Conservation (phyloP, 306 rosid genomes). For the Fragaria iinumae region DNA sequence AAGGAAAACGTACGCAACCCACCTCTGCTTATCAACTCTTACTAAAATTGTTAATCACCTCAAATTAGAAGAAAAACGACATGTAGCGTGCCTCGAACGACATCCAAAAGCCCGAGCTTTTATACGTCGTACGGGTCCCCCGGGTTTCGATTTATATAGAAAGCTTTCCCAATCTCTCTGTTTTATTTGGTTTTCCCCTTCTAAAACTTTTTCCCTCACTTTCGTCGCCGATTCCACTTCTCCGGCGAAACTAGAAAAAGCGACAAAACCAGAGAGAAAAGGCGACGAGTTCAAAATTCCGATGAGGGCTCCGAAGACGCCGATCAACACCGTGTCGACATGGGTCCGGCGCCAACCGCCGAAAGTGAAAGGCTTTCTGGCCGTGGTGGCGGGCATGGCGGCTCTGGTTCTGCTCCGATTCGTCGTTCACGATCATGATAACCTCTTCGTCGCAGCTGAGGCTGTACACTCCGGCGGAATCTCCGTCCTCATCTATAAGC, state of each 20-base stretch:
- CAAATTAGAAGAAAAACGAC: not conserved
- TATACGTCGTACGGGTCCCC: not conserved
- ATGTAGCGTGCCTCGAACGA: not conserved
- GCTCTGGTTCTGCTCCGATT: constrained; percentile 73
- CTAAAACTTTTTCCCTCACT: not conserved
- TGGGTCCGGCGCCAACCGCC: constrained; percentile 90
- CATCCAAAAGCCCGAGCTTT: not conserved
- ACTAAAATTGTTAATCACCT: not conserved
- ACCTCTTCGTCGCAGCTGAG: constrained; percentile 90
- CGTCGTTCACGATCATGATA: constrained; percentile 88
- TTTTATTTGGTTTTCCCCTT: not conserved
- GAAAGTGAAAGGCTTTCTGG: constrained; percentile 82
- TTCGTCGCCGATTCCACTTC: constrained; percentile 23
- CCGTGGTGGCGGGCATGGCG: constrained; percentile 79
- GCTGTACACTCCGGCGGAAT: constrained; percentile 89
- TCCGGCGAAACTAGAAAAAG: not conserved
- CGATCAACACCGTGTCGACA: constrained; percentile 58
- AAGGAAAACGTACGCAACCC: not conserved
- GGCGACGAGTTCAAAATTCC: not conserved
- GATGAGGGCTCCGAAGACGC: constrained; percentile 57
- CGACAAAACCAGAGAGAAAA: not conserved
- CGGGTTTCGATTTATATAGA: not conserved
- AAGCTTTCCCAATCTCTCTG: not conserved
- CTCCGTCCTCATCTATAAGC: constrained; percentile 81
- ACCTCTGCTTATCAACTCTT: not conserved